Evolutionary conservation across 108 stramenopile genomes (phyloP).

Genomic region (Stephanodiscus triporus): DNA sequence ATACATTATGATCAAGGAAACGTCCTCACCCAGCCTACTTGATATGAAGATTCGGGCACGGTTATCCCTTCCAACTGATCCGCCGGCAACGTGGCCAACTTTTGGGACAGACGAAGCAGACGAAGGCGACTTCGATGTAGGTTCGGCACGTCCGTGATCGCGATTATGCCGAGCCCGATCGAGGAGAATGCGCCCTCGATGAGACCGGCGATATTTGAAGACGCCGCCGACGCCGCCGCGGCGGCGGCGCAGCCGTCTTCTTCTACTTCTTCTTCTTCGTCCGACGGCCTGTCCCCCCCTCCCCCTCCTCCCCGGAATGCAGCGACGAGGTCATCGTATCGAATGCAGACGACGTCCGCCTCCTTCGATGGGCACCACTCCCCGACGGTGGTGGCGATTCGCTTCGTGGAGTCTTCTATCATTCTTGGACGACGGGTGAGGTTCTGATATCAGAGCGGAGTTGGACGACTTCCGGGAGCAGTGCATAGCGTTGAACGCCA

Average conservation of each 20-base stretch:
- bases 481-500: too few species aligned
- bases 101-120: constrained; percentile 64
- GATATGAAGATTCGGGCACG: constrained; percentile 65
- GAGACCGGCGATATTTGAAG: constrained; percentile 33
- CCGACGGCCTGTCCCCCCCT: too few species aligned
- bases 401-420: not conserved
- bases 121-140: constrained; percentile 36
- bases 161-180: constrained; percentile 69
- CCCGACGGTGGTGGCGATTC: not conserved
- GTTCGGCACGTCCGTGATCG: constrained; percentile 63
- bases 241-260: not conserved
- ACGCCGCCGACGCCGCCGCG: not conserved
- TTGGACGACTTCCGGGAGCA: too few species aligned
- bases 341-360: constrained; percentile 26
- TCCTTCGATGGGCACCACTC: not conserved
- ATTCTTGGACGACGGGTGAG: too few species aligned
- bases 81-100: constrained; percentile 64
- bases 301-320: too few species aligned
- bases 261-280: too few species aligned
- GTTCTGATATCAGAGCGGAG: too few species aligned
- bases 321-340: constrained; percentile 52
- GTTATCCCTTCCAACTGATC: constrained; percentile 61
- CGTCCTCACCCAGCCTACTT: constrained; percentile 79
- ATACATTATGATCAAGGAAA: not conserved
- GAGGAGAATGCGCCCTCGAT: constrained; percentile 56